Conservation (phyloP, 805 yeast species). For the Maudiozyma pseudohumilis region DNA sequence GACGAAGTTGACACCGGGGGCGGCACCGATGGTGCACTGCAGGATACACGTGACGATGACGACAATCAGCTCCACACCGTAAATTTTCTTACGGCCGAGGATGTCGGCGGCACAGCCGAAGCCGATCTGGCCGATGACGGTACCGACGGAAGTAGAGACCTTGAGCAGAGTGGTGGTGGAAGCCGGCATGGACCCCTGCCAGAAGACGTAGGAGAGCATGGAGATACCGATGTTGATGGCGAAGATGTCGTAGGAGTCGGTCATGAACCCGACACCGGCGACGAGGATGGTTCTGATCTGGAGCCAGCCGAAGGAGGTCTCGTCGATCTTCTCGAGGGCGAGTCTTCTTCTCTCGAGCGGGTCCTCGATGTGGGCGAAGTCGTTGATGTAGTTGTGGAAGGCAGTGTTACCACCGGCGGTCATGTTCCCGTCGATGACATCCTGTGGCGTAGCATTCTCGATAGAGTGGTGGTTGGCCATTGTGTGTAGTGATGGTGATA, state of each 20-base stretch:
- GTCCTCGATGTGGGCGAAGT: conserved; percentile 72
- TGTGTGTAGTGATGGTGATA: too few relatives aligned
- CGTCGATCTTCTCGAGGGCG: conserved; percentile 75
- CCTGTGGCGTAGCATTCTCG: background rate
- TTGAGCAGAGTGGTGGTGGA: conserved; percentile 70
- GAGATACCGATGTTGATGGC: conserved; percentile 76
- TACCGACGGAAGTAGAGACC: conserved; percentile 88
- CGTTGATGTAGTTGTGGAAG: conserved; percentile 71
- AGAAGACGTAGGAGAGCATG: conserved; percentile 69
- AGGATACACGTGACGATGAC: conserved; percentile 72
- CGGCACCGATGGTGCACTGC: conserved; percentile 64
- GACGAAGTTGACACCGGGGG: conserved; percentile 62
- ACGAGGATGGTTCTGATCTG: conserved; percentile 73
- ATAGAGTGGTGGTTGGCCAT: too few relatives aligned
- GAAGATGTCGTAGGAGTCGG: conserved; percentile 88
- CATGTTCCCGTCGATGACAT: conserved; percentile 13
- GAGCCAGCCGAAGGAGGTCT: conserved; percentile 72
- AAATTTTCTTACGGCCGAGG: conserved; percentile 77
- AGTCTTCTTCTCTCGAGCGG: conserved; percentile 78
- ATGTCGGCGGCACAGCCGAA: conserved; percentile 78
- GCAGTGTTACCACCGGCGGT: conserved; percentile 77
- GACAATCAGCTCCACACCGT: conserved; percentile 77
- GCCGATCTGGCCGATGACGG: conserved; percentile 80
- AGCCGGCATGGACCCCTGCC: conserved; percentile 52
- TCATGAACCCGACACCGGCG: conserved; percentile 90